Evolutionary conservation across 257 asterid genomes (phyloP), one percentile per base, ranked within the genome.

Genomic region (Solanum neorickii): DNA sequence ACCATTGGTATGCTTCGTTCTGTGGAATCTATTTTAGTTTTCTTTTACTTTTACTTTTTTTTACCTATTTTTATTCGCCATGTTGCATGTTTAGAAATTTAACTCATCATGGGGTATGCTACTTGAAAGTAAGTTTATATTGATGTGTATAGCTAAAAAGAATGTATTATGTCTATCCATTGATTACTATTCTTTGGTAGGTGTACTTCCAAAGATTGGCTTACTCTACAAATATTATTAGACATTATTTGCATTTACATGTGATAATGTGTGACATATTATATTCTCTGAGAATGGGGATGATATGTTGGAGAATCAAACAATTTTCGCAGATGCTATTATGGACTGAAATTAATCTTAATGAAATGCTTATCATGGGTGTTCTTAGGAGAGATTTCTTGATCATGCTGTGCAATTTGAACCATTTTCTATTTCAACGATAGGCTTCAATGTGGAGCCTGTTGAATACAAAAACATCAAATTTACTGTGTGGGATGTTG

Each of bases 401-500:
- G 5, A 39, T 39, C 82, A 37, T 74, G 52, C 18, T 2, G 3
- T 39, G 20, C 21, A 11, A 62, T 39, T 84, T 66, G 35, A 31
- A 66, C 65, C 42, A 9, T 49, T 25, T 49, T 39, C 8, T 44
- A 60, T 87, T 27, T 42, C 25, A 27, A 80, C 65, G 13, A 31
- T 59, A 70, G 87, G 89, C 21, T 87, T 83, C 86, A 88, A 84
- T 60, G 86, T 88, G 89, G 89, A 87, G 77, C 84, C 85, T 56
- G 86, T 87, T 73, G 87, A 87, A 46, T 87, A 87, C 83, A 87
- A 87, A 70, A 87, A 87, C 35, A 87, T 87, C 69, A 87, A 80
- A 82, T 87, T 87, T 75, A 87, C 89, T 20, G 87, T 83, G 47
- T 74, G 89, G 87, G 89, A 87, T 87, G 87, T 87, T n/a, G 89